Conservation (phyloP, 345 rosid species). For the Lenwebbia sp. region DNA sequence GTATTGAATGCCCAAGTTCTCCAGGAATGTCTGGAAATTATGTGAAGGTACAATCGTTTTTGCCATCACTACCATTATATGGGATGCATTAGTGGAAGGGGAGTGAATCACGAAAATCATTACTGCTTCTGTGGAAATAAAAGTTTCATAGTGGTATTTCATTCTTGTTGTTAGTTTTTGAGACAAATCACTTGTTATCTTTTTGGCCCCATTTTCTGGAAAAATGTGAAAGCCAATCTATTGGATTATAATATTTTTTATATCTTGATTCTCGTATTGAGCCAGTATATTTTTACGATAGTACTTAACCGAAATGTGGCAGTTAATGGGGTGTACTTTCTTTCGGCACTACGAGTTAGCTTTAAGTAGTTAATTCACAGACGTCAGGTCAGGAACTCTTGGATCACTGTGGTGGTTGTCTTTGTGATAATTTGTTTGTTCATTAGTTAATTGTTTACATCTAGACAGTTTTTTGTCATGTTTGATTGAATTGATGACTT, state of each 20-base stretch:
- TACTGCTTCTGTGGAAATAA: not conserved
- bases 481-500: not conserved
- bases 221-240: not conserved
- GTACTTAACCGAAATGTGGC: not conserved
- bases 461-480: not conserved
- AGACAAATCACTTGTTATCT: not conserved
- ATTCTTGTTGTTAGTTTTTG: not conserved
- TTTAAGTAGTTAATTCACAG: not conserved
- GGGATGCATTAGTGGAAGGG: not conserved
- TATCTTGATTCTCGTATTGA: not conserved
- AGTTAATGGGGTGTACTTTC: not conserved
- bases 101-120: not conserved
- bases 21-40: conserved; percentile 97
- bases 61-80: not conserved
- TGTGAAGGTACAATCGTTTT: conserved; percentile 60
- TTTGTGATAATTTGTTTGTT: not conserved
- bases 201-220: not conserved
- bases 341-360: not conserved
- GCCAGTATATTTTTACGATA: not conserved
- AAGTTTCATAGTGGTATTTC: not conserved
- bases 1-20: conserved; percentile 76
- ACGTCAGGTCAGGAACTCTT: not conserved
- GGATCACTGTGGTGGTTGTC: not conserved
- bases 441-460: not conserved
- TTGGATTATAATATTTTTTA: not conserved